Base-by-base conservation (phyloP, 1,139 yeast species). In the Nakaseomyces sp. region DNA sequence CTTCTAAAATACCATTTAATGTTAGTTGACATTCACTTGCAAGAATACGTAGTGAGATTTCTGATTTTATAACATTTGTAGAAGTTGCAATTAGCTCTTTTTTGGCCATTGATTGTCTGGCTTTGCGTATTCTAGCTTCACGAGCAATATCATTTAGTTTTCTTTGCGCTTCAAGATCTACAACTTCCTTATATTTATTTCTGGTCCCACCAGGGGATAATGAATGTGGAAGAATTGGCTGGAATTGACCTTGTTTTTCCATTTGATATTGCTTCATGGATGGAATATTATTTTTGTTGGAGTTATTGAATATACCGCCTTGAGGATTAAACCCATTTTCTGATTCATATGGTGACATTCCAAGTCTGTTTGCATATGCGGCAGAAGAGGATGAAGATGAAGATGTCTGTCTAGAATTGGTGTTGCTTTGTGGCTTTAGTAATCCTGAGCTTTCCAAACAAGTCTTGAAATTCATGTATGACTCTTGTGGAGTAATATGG, bases 151-250 rank as follows among this genome's bases (percentile, higher is more conserved):
- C 64, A 45, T 61, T 61, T 28, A 61, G 45, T 44, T 51, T 60
- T 41, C 53, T 52, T 47, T 61, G 65, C 17, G 63, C 54, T 37
- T 60, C 64, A 37, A 60, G 43, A 46, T 64, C 67, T 19, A 63
- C 56, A 45, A 80, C 79, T 58, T 86, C 94, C 63, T 81, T 83
- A 65, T 89, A 89, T 66, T 89, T 89, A 64, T 74, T 81, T 62
- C 80, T 83, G 42, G 96, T 87, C 55, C 88, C 89, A 52, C 91
- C 91, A 13, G 97, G 97, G 24, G 96, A 88, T 58, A 89, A 73
- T 1, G 95, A 84, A 54, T 80, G 83, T 36, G 97, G 97, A 53
- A 89, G 71, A 52, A 89, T 74, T 5, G 86, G 67, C 55, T 47
- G 47, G 17, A 44, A 37, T 42, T 42, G 43, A 5, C 28, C 46